Evolutionary conservation across 495 filamentous ascomycete genomes (phyloP).

Genomic region (Aspergillus taichungensis): DNA sequence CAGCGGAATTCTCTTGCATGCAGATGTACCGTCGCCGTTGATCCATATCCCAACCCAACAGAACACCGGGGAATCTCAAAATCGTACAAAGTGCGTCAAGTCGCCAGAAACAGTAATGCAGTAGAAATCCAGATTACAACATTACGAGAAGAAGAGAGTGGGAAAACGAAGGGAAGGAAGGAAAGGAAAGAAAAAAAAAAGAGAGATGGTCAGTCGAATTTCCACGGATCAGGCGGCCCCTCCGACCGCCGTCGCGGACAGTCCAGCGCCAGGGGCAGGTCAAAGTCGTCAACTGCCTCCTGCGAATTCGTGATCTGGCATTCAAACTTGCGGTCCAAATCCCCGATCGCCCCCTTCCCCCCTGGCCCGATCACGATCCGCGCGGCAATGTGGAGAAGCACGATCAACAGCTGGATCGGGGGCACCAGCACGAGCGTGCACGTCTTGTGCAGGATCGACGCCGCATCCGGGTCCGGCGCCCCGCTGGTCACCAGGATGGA

Average conservation of each 20-base stretch:
- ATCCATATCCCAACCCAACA: too few species aligned
- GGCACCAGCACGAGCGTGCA: conserved; percentile 66
- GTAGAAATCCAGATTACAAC: too few species aligned
- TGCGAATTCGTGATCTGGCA: conserved; percentile 8
- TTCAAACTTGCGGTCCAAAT: conserved; percentile 12
- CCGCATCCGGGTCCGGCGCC: conserved; percentile 44
- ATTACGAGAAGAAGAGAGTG: not conserved
- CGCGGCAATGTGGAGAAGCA: conserved; percentile 74
- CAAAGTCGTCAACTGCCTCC: conserved; percentile 33
- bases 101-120: too few species aligned
- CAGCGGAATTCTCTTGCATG: too few species aligned
- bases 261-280: conserved; percentile 32
- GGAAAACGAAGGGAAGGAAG: not conserved
- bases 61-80: too few species aligned
- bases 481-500: conserved; percentile 50
- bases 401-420: conserved; percentile 60
- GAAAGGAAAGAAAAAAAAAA: not conserved
- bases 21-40: too few species aligned
- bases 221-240: conserved; percentile 23
- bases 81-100: too few species aligned
- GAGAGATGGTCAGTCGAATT: conserved; percentile 18
- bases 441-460: conserved; percentile 64
- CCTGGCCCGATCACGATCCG: conserved; percentile 54
- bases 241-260: conserved; percentile 14
- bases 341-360: conserved; percentile 11